A percentile compares a stretch with the other conserved stretches of the same genome.
Conservation (phyloP, 805 yeast genomes). For the Candida awuae region DNA sequence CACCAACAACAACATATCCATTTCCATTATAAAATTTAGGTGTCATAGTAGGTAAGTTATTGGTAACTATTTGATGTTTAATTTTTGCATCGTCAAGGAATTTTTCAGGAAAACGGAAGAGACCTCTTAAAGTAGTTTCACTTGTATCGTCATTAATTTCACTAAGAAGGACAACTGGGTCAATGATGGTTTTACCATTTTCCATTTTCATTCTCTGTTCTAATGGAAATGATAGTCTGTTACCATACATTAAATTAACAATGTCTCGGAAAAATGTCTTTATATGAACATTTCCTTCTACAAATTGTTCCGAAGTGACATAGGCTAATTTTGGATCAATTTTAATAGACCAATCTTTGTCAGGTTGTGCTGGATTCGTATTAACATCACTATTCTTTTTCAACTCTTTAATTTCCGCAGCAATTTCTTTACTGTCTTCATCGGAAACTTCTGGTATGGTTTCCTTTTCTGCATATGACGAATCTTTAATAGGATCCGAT, state of each 20-base stretch:
- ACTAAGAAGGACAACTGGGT: constrained; percentile 10
- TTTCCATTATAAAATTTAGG: constrained; percentile 23
- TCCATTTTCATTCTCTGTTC: constrained; percentile 22
- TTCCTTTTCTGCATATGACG: constrained; percentile 3
- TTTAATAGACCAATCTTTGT: constrained; percentile 24
- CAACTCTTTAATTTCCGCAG: not conserved
- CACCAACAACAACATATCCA: constrained; percentile 36
- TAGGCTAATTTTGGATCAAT: constrained; percentile 18
- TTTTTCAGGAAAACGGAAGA: constrained; percentile 24
- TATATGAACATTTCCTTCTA: constrained; percentile 23
- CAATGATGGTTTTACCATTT: constrained; percentile 19
- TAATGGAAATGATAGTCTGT: constrained; percentile 26
- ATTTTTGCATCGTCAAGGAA: constrained; percentile 38
- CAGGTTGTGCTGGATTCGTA: constrained; percentile 17
- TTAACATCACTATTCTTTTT: constrained; percentile 3
- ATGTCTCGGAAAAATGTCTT: constrained; percentile 24
- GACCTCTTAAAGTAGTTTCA: constrained; percentile 3
- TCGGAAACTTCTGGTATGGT: constrained; percentile 1
- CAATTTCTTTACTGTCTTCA: constrained; percentile 1
- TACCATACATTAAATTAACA: constrained; percentile 25
- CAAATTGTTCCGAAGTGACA: constrained; percentile 20
- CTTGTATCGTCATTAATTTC: constrained; percentile 8
- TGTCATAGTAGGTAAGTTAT: constrained; percentile 36
- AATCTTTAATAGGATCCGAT: not conserved
- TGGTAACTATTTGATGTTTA: constrained; percentile 41